phyloP scores from a whole-genome alignment of 2,329 filamentous ascomycete genomes.

The Stemphylium vesicarium region DNA sequence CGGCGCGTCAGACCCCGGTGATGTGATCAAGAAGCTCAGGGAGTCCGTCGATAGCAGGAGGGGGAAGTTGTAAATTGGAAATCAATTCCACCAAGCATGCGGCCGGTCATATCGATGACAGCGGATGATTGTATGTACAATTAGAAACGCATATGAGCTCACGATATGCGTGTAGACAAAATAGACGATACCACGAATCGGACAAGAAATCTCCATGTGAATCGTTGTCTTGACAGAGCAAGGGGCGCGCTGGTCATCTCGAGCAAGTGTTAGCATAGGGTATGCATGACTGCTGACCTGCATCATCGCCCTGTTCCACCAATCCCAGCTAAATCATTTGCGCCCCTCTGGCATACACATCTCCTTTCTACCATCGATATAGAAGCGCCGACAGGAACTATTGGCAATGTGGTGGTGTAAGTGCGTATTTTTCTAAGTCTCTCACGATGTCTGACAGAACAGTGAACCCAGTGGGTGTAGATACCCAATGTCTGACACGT shows the following conservation, averaged over 20 bases:
- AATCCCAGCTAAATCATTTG: slow-evolving; percentile 1
- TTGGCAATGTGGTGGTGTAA: too few species aligned
- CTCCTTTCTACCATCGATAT: too few species aligned
- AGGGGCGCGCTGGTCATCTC: neutral
- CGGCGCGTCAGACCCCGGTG: slow-evolving; percentile 83
- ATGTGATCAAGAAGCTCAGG: slow-evolving; percentile 83
- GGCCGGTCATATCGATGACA: neutral
- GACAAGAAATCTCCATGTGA: too few species aligned
- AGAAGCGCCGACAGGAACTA: too few species aligned
- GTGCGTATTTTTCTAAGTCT: too few species aligned
- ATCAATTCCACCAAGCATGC: neutral
- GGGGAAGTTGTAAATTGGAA: slow-evolving; percentile 37
- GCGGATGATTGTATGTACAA: neutral
- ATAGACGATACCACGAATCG: neutral
- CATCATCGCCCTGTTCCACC: slow-evolving; percentile 12
- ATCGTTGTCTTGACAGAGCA: too few species aligned
- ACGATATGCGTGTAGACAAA: slow-evolving; percentile 4
- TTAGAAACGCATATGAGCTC: neutral
- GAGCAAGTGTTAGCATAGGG: neutral
- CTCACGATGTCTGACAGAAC: too few species aligned
- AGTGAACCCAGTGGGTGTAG: too few species aligned
- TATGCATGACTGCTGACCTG: slow-evolving; percentile 12
- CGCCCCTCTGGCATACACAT: too few species aligned
- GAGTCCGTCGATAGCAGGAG: slow-evolving; percentile 74
- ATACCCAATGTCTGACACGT: too few species aligned